These are phyloP conservation scores for Lentinula aciculospora DNA, from an alignment of 768 basidiomycete genomes.

Conservation along the genomic window DNA sequence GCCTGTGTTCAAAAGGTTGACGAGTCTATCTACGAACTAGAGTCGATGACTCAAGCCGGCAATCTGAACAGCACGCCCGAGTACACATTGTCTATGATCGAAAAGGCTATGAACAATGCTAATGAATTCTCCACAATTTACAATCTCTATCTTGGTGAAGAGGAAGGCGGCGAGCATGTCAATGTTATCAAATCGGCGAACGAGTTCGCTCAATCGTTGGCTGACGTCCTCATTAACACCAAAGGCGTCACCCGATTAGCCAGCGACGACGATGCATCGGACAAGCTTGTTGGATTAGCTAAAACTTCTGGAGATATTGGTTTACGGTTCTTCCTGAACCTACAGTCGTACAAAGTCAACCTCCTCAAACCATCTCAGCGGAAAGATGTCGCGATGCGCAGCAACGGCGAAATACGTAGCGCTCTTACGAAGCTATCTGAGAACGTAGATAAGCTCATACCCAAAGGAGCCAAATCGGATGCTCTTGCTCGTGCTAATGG, in stretches of 20 bases:
- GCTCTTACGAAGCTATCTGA: constrained; percentile 85
- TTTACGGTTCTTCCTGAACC: constrained; percentile 87
- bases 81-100: constrained; percentile 97
- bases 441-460: constrained; percentile 78
- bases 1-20: constrained; percentile 97
- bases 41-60: constrained; percentile 91
- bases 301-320: constrained; percentile 85
- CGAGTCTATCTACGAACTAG: constrained; percentile 94
- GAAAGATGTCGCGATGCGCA: constrained; percentile 84
- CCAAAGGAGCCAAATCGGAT: constrained; percentile 72
- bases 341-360: constrained; percentile 94
- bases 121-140: constrained; percentile 95
- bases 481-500: constrained; percentile 76
- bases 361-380: constrained; percentile 67
- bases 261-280: constrained; percentile 86
- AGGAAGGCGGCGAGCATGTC: constrained; percentile 89
- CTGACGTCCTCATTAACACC: constrained; percentile 88
- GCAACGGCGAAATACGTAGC: constrained; percentile 79
- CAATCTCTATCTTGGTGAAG: constrained; percentile 83
- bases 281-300: constrained; percentile 82
- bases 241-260: constrained; percentile 95
- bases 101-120: constrained; percentile 91
- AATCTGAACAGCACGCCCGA: constrained; percentile 98
- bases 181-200: constrained; percentile 98
- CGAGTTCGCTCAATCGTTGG: constrained; percentile 88